Evolutionary conservation across 495 filamentous ascomycete species (phyloP).

Genomic region (Monascus purpureus): DNA sequence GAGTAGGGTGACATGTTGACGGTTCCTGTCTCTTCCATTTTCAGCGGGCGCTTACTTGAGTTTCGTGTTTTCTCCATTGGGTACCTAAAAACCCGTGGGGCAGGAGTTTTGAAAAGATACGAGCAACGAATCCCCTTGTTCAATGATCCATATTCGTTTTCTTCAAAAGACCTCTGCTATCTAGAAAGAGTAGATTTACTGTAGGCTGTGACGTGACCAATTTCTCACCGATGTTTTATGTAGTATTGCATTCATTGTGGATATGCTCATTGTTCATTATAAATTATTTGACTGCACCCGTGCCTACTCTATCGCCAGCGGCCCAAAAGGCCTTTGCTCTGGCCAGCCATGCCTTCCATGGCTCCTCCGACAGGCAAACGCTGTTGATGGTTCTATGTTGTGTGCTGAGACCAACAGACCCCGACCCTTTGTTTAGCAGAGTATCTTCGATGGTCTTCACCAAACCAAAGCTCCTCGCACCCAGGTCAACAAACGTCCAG

Average conservation of each 20-base stretch:
- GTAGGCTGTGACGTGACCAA: too few species aligned
- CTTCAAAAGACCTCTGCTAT: too few species aligned
- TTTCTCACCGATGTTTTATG: too few species aligned
- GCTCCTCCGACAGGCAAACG: neutral
- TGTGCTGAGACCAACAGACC: neutral
- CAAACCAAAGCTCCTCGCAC: constrained; percentile 12
- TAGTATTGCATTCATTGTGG: neutral
- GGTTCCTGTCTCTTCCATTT: too few species aligned
- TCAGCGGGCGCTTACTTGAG: too few species aligned
- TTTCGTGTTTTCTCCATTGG: too few species aligned
- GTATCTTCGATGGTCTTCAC: constrained; percentile 3
- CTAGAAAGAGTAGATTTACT: too few species aligned
- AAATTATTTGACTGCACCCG: neutral
- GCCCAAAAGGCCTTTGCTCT: constrained; percentile 16
- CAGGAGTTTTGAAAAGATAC: neutral
- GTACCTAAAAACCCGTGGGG: neutral
- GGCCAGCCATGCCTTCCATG: constrained; percentile 16
- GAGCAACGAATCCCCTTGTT: neutral
- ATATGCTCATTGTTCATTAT: too few species aligned
- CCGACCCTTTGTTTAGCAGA: neutral
- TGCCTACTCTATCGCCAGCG: too few species aligned
- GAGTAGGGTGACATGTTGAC: too few species aligned
- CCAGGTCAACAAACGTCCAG: constrained; percentile 28
- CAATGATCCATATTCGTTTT: too few species aligned
- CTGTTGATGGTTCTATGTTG: neutral